These are phyloP conservation scores for Pichia ethanolica DNA, from an alignment of 805 yeast species.

Conservation along the genomic window DNA sequence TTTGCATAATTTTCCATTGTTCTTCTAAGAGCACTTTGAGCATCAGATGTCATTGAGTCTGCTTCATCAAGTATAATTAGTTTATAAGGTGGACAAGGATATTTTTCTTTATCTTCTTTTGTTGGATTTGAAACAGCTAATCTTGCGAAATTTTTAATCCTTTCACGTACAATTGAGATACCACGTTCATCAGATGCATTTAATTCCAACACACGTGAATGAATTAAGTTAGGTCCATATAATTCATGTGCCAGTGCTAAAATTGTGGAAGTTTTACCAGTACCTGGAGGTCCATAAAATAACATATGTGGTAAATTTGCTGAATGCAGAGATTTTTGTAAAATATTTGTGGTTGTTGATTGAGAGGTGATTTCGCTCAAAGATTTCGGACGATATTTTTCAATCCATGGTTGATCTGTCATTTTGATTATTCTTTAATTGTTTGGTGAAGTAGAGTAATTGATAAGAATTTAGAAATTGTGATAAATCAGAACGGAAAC, in stretches of 20 bases:
- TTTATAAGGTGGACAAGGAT: constrained; percentile 96
- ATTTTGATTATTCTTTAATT: background rate
- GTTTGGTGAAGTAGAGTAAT: too few relatives aligned
- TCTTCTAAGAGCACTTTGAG: constrained; percentile 90
- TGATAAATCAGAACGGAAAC: too few relatives aligned
- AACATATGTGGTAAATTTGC: constrained; percentile 88
- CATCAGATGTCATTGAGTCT: constrained; percentile 97
- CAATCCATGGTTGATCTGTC: constrained; percentile 72
- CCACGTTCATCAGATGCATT: constrained; percentile 93
- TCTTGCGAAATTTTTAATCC: constrained; percentile 81
- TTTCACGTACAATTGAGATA: constrained; percentile 77
- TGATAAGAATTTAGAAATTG: too few relatives aligned
- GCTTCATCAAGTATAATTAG: constrained; percentile 91
- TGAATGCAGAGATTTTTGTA: constrained; percentile 68
- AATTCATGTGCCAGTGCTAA: constrained; percentile 74
- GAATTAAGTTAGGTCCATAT: constrained; percentile 65
- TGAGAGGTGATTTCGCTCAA: constrained; percentile 89
- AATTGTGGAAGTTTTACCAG: constrained; percentile 87
- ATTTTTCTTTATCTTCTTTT: constrained; percentile 54
- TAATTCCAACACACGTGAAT: constrained; percentile 68
- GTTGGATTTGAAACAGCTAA: constrained; percentile 76
- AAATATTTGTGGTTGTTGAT: constrained; percentile 76
- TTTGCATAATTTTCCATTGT: constrained; percentile 88
- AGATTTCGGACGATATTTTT: constrained; percentile 84
- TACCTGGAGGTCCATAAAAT: constrained; percentile 92